Evolutionary conservation across 2,329 filamentous ascomycete genomes (phyloP), one percentile per base, ranked within the genome.

Genomic region (Stagonosporopsis chrysanthemi): DNA sequence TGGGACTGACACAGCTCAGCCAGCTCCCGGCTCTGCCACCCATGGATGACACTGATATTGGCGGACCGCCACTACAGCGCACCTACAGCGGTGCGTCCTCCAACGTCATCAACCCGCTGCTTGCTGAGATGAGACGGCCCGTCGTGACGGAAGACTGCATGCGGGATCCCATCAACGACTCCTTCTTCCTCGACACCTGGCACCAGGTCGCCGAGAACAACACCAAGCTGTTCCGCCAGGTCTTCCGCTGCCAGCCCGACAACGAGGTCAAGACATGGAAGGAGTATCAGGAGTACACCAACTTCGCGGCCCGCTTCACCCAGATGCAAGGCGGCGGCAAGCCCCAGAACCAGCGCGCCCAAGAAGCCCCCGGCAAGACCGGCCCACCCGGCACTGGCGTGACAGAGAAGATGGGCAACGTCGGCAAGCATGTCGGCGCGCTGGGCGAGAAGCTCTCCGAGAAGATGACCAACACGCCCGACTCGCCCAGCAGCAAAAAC

Each of bases 221-320:
- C 75, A 99, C 95, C 3, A 94, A 92, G 73, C 85, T 99, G 44
- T 99, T 91, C 79, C 90, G 95, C 29, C 87, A 90, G 60, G 94
- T 99, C 8, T 99, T 99, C 81, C 88, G 93, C 43, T 97, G 93
- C 77, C 96, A 96, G 90, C 95, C 95, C 1, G 95, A 99, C 74
- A 97, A 88, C 48, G 92, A 97, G 71, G 95, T 97, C 24, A 89
- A 87, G 62, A 94, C 90, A 40, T 99, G 95, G 95, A 88, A 90
- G 64, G 90, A 96, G 62, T 99, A 99, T 77, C 89, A 91, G 62
- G 90, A 96, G 64, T 96, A 90, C 71, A 83, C 86, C 51, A 84
- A 87, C 4, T 98, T 97, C 73, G 83, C 84, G 17, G 87, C 90
- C 64, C 86, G 88, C 42, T 97, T 99, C 80, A 84, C 86, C 53